These are phyloP conservation scores for Sporothrix humicola DNA, from an alignment of 2,329 filamentous ascomycete species.

Conservation along the genomic window DNA sequence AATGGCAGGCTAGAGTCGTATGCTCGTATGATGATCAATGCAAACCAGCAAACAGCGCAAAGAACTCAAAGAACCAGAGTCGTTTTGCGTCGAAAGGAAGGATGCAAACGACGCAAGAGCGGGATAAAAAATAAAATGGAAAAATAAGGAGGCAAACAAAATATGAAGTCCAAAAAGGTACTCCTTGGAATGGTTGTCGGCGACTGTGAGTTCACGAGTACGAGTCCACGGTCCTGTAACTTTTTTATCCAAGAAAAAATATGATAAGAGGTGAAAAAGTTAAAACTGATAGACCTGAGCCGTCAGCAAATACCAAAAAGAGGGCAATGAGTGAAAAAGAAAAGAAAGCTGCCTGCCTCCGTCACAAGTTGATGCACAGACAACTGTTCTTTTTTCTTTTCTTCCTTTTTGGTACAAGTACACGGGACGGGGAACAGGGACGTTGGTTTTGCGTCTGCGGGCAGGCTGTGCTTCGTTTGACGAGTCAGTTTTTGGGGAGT, in stretches of 20 bases:
- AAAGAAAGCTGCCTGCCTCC: not conserved
- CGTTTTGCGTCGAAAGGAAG: not conserved
- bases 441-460: too few species aligned
- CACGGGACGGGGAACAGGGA: not conserved
- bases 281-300: too few species aligned
- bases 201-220: too few species aligned
- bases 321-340: too few species aligned
- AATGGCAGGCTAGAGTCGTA: constrained; percentile 18
- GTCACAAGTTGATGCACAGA: not conserved
- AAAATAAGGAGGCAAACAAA: not conserved
- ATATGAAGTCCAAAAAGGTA: not conserved
- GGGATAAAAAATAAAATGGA: not conserved
- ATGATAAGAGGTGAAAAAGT: too few species aligned
- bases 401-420: constrained; percentile 4
- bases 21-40: constrained; percentile 1
- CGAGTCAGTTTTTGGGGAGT: constrained; percentile 14
- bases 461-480: constrained; percentile 21
- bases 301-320: too few species aligned
- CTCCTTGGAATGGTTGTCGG: too few species aligned
- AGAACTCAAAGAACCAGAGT: too few species aligned
- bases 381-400: not conserved
- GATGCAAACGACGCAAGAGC: not conserved
- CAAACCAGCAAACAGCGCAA: not conserved
- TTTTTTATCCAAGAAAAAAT: too few species aligned
- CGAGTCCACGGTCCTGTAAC: too few species aligned